Base-by-base conservation (phyloP, 1,284 basidiomycete species). In the Ganoderma leucocontextum region DNA sequence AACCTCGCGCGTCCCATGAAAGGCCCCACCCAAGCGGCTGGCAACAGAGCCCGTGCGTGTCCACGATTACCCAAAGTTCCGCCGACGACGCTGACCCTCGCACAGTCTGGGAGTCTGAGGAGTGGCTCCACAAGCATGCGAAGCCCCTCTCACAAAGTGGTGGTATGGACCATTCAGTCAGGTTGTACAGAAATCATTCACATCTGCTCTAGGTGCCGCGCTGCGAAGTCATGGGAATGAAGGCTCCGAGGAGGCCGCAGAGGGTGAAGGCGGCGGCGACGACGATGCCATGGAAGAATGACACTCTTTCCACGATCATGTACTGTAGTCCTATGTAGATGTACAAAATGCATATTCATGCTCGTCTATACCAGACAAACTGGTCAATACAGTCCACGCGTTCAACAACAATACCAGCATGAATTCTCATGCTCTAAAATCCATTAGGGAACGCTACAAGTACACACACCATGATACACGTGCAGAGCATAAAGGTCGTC, bases 61-160 rank as follows among this genome's bases (percentile, higher is more conserved):
- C 42, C 58, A 22, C 19, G 47, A 47, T 64, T 63, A 47, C 49
- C 71, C 47, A 47, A 13, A 63, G 66, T 76, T 65, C 64, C 58
- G 63, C 59, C 66, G 65, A 64, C 59, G 33, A 61, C 53, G 42
- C 47, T 67, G 35, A 65, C 52, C 49, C 60, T 5, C 22, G 62
- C 65, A n/a, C 70, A 94, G 93, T 95, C 71, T 95, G 93, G 93
- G 93, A 95, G 78, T 92, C 91, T 2, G 93, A 95, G 78, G 93
- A 95, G 72, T 95, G 93, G 93, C 82, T 95, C 38, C 83, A 87
- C 77, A 83, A 89, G 72, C 82, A 94, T 76, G 87, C 90, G 13
- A 92, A 93, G 75, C 91, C 93, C 5, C 81, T 94, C 57, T 83
- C 86, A 42, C 83, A 90, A 73, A 90, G 89, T 74, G 91, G 91